Base-by-base conservation (phyloP, 1,284 basidiomycete species). In the Cryptococcus hybrid region DNA sequence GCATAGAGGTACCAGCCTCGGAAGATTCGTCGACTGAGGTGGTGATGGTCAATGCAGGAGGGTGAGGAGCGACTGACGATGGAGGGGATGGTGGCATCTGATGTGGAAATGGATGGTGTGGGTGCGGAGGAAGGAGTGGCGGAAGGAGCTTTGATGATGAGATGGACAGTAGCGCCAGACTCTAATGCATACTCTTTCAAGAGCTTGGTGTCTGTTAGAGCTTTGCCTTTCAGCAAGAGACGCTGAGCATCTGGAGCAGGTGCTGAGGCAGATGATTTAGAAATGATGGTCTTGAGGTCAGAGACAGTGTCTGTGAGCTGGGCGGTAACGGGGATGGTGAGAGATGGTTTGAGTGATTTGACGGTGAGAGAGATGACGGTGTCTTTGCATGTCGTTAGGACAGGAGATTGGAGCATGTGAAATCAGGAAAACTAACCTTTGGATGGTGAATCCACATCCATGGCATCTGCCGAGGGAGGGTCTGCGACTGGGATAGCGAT, bases 201-300 rank as follows among this genome's bases (percentile, higher is more conserved):
- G 5, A 97, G 84, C 74, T 92, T 93, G 43, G 79, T 80, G 78
- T 95, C 92, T 30, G 85, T 86, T 61, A 96, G 84, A 0, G 88
- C 91, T 76, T 97, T 97, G 57, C 93, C 93, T 77, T 93, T 95
- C 57, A 94, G 82, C 7, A 97, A 81, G 6, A 94, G 84, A 2
- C 93, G 83, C 76, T 95, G 92, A 69, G 88, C 84, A 50, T 86
- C 84, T 7, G 87, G 84, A 0, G 90, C 88, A 0, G 80, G 80
- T 3, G 76, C 74, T 2, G 86, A 84, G 47, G 82, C 79, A 1
- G 85, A 81, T 13, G 77, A 63, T 55, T 85, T 80, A 1, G 83
- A 70, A 13, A 87, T 83, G 57, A 91, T 84, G 59, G 81, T 68
- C 76, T 96, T 97, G 73, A 95, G 85, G 55, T 85, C 77, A 40